Evolutionary conservation across 179 eudicot genomes (phyloP), one percentile per base, ranked within the genome.

Genomic region (Pouteria campechiana): DNA sequence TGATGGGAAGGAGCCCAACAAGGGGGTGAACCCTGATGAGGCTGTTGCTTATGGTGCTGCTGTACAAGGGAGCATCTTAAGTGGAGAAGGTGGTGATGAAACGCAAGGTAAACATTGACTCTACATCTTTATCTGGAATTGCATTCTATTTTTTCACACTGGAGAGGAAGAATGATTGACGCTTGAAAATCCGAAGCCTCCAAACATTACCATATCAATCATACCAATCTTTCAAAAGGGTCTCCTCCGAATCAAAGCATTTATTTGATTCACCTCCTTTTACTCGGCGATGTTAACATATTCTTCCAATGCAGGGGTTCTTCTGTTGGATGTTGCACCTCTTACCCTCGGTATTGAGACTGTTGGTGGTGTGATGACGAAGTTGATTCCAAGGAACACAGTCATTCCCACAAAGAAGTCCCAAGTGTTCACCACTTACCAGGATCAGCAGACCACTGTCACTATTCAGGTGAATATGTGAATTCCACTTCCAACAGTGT

Each of bases 361-460:
- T 12, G 69, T 52, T 44, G 70, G 70, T 23, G 70, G 70, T 17
- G 70, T 65, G 51, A 65, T 65, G 56, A 63, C 63, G 39, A 64
- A 56, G 15, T 64, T 64, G 69, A 64, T 64, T n/a, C 69, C 69
- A 2, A 64, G 64, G 25, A 57, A 57, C 23, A 51, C 60, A 10
- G 69, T 57, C 15, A 64, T 57, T 28, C 69, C 69, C 17, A 57
- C 69, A 37, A 64, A 64, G 40, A 59, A 60, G 34, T 66, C 72
- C 29, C 72, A 66, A 50, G 72, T 66, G 13, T 66, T 66, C 50
- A 59, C 72, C 18, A 66, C 72, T 23, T 66, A 66, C 58, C 72
- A 66, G 41, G 72, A 66, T 45, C 72, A 66, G 43, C 72, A 66
- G 54, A 66, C 72, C 2, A 46, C 58, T 18, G 72, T 66, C 46